Conservation (phyloP, 345 rosid genomes). For the Eucalyptus marginata region DNA sequence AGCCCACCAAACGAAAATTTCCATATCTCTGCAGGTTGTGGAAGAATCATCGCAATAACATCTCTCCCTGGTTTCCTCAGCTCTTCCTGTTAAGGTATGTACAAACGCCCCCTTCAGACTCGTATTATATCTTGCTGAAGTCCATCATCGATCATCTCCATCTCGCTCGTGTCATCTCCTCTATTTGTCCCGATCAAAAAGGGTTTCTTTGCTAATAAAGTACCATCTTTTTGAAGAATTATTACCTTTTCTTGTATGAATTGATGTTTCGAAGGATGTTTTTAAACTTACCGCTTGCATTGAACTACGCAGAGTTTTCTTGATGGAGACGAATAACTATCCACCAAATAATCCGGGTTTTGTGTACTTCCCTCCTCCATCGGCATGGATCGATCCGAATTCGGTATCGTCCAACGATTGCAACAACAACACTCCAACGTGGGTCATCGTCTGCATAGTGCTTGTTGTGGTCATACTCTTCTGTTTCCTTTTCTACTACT, state of each 20-base stretch:
- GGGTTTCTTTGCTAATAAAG: not conserved
- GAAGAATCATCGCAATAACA: not conserved
- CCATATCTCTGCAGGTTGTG: not conserved
- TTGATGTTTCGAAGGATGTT: not conserved
- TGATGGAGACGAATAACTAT: not conserved
- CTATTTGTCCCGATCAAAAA: not conserved
- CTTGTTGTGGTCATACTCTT: not conserved
- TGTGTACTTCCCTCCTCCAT: not conserved
- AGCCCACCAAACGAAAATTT: not conserved
- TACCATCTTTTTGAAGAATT: not conserved
- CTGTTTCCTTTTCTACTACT: not conserved
- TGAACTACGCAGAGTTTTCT: not conserved
- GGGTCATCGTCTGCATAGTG: not conserved
- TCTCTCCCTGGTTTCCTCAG: not conserved
- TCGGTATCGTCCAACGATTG: not conserved
- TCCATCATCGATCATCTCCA: not conserved
- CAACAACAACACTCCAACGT: not conserved
- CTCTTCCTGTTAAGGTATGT: not conserved
- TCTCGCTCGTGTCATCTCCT: not conserved
- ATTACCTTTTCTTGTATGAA: not conserved
- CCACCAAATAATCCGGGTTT: not conserved
- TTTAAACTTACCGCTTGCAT: not conserved
- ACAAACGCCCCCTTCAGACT: not conserved
- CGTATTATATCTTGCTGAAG: not conserved
- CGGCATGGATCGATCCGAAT: not conserved